Evolutionary conservation across 257 asterid genomes (phyloP).

Genomic region (Thymus mandschuricus): DNA sequence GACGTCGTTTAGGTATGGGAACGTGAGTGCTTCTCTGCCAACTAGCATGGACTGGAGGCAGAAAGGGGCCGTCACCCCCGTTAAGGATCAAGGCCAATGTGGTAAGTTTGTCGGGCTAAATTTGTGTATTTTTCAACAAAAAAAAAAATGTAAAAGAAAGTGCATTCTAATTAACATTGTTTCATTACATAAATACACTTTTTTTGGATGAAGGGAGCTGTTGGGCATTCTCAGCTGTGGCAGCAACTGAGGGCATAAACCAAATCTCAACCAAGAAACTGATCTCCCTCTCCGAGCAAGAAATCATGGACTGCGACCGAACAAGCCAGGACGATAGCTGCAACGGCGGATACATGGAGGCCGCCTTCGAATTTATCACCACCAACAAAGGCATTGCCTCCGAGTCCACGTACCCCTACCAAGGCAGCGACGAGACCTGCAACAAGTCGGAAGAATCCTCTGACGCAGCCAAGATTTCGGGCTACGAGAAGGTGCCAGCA

Average conservation of each 20-base stretch:
- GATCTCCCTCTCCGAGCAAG: constrained; percentile 42
- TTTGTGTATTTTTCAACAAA: too few species aligned
- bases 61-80: constrained; percentile 40
- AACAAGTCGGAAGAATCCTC: constrained; percentile 35
- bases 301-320: constrained; percentile 42
- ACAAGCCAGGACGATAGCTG: constrained; percentile 38
- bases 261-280: constrained; percentile 33
- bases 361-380: constrained; percentile 38
- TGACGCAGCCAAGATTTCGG: constrained; percentile 33
- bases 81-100: constrained; percentile 44
- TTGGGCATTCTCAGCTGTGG: constrained; percentile 49
- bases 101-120: constrained; percentile 21
- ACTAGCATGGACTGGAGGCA: constrained; percentile 37
- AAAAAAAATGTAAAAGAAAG: too few species aligned
- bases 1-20: constrained; percentile 34
- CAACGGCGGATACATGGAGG: constrained; percentile 41
- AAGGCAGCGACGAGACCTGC: constrained; percentile 38
- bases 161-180: too few species aligned
- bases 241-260: constrained; percentile 46
- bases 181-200: too few species aligned
- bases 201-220: constrained; percentile 34
- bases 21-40: constrained; percentile 30
- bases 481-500: constrained; percentile 41
- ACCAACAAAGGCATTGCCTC: constrained; percentile 37
- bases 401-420: constrained; percentile 41